A percentile compares a stretch with the other conserved stretches of the same genome.
These are phyloP conservation scores for Didymella arachidicola DNA, from an alignment of 2,329 filamentous ascomycete species.

Conservation along the genomic window DNA sequence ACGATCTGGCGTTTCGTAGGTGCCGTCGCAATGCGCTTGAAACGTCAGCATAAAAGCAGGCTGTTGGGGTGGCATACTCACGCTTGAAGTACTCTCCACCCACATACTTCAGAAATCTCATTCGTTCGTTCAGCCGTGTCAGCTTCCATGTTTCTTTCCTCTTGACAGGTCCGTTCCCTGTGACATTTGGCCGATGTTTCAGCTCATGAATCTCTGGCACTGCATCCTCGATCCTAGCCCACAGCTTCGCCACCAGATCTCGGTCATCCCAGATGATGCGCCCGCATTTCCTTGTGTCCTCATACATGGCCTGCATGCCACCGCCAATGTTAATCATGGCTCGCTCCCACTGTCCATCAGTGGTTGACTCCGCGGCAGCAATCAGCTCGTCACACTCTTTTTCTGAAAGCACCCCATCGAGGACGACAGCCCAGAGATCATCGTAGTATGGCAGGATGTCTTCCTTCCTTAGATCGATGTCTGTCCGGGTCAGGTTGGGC, in stretches of 20 bases:
- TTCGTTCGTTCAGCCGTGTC: conserved; percentile 70
- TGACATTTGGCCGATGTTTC: conserved; percentile 48
- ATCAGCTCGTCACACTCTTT: conserved; percentile 64
- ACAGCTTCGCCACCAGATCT: conserved; percentile 68
- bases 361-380: conserved; percentile 42
- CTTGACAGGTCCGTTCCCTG: conserved; percentile 55
- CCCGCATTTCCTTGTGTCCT: conserved; percentile 72
- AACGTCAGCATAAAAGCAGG: conserved; percentile 22
- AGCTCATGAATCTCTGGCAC: conserved; percentile 60
- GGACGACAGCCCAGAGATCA: conserved; percentile 64
- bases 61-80: conserved; percentile 19
- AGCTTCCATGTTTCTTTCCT: conserved; percentile 55
- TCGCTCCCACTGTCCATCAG: conserved; percentile 64
- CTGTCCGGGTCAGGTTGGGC: conserved; percentile 55
- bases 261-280: conserved; percentile 77
- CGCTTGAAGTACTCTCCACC: conserved; percentile 75
- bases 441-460: conserved; percentile 61
- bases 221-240: conserved; percentile 62
- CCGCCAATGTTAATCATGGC: conserved; percentile 73
- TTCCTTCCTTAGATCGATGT: conserved; percentile 62
- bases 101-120: conserved; percentile 78
- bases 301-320: conserved; percentile 65
- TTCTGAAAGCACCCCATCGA: conserved; percentile 70
- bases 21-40: conserved; percentile 71
- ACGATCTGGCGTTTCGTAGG: conserved; percentile 66